A percentile compares a stretch with the other conserved stretches of the same genome.
Conservation (phyloP, 805 yeast genomes). For the Lachancea lanzarotensis region DNA sequence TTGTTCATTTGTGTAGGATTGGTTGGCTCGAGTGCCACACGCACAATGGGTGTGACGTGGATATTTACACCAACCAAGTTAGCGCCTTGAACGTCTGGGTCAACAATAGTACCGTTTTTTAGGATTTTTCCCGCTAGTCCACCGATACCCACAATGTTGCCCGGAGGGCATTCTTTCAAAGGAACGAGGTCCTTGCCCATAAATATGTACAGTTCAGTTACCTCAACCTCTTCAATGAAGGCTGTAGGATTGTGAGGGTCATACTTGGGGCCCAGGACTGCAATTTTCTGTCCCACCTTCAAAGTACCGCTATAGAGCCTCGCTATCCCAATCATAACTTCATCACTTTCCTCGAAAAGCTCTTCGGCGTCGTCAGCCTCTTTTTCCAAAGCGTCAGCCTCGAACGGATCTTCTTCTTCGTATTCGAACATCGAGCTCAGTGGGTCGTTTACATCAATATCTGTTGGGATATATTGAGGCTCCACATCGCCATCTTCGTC, state of each 20-base stretch:
- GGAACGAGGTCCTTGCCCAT: conserved; percentile 91
- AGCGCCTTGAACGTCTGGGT: conserved; percentile 53
- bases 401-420: conserved; percentile 48
- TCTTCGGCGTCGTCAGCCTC: conserved; percentile 43
- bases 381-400: conserved; percentile 37
- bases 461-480: conserved; percentile 21
- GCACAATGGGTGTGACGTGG: conserved; percentile 83
- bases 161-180: conserved; percentile 80
- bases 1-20: conserved; percentile 74
- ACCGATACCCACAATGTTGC: conserved; percentile 89
- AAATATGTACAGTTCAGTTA: conserved; percentile 66
- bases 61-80: conserved; percentile 70
- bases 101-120: conserved; percentile 78
- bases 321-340: conserved; percentile 79
- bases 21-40: conserved; percentile 92
- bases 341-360: conserved; percentile 38
- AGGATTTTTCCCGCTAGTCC: conserved; percentile 78
- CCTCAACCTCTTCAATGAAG: conserved; percentile 48
- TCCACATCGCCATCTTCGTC: conserved; percentile 16
- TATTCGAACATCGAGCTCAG: conserved; percentile 36
- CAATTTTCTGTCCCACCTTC: conserved; percentile 63
- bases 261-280: conserved; percentile 81
- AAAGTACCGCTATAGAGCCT: conserved; percentile 85
- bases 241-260: conserved; percentile 58
- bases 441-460: conserved; percentile 35